phyloP scores from a whole-genome alignment of 2,329 filamentous ascomycete species.

The Epichloe baconii region DNA sequence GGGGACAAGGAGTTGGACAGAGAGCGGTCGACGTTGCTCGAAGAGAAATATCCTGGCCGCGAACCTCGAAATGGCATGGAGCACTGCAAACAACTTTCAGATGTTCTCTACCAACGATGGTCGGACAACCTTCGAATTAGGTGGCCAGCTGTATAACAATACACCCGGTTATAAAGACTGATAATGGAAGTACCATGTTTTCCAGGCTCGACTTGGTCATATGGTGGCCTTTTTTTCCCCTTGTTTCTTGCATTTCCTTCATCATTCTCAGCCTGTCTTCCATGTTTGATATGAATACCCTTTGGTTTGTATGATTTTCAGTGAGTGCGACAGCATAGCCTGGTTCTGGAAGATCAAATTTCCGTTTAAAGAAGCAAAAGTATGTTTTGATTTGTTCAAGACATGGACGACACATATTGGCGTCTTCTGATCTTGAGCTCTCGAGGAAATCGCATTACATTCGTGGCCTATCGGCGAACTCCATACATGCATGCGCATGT shows the following conservation, averaged over 20 bases:
- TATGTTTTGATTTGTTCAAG: slow-evolving; percentile 4
- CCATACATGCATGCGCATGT: neutral
- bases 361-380: neutral
- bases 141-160: slow-evolving; percentile 39
- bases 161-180: neutral
- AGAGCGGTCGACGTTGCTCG: slow-evolving; percentile 34
- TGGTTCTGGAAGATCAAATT: slow-evolving; percentile 6
- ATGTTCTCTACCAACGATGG: slow-evolving; percentile 87
- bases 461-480: neutral
- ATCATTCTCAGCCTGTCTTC: neutral
- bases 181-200: neutral
- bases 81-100: slow-evolving; percentile 76
- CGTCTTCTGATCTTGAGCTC: neutral
- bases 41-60: slow-evolving; percentile 42
- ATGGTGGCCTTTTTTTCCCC: neutral
- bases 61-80: slow-evolving; percentile 64
- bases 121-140: slow-evolving; percentile 64
- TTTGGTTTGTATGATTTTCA: slow-evolving; percentile 9
- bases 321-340: slow-evolving; percentile 8
- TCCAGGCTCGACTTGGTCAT: neutral
- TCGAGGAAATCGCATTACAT: neutral
- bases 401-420: slow-evolving; percentile 2
- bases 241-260: neutral
- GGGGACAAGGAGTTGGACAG: slow-evolving; percentile 32
- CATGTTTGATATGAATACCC: slow-evolving; percentile 5